Base-by-base conservation (phyloP, 2,329 filamentous ascomycete genomes). In the Curvularia verruculosa region DNA sequence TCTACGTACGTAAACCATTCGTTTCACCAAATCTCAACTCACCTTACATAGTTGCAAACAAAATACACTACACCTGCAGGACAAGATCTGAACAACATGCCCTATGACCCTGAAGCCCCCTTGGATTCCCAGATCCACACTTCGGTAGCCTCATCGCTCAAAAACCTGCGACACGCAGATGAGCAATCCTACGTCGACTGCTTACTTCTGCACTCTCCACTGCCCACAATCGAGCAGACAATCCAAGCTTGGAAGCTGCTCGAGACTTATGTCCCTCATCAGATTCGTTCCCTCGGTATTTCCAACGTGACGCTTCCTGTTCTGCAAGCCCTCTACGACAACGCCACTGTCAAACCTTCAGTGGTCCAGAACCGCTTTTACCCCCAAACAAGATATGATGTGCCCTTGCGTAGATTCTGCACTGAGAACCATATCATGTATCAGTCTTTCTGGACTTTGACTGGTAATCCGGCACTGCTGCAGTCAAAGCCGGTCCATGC, bases 351-450 rank as follows among this genome's bases (percentile, higher is more conserved):
- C 64, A 84, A 83, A 61, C 85, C 85, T 0, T 80, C 83, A 1
- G 83, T 92, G 1, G 87, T 93, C 5, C 91, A 95, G 77, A 94
- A 95, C 69, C 84, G 89, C 1, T 91, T 95, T 75, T 84, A 88
- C 68, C 75, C 78, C 1, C 75, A 78, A 2, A 89, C 85, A 0
- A 69, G 72, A 2, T 89, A 84, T 65, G 90, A 93, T 60, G 76
- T 78, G 0, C 76, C 78, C 0, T 74, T 93, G 15, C 83, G 90
- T 21, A 75, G 78, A 0, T 85, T 84, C 68, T 87, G 85, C 66
- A 71, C 68, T 5, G 77, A 83, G 36, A 76, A 83, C 12, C 75
- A 73, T 1, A 84, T 88, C 46, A 72, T 81, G 21, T 87, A 86
- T 59, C 83, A 87, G 66, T 81, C 80, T 41, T 87, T 87, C 70